Conservation (phyloP, 768 basidiomycete species). For the Podaxis carcinomalis region DNA sequence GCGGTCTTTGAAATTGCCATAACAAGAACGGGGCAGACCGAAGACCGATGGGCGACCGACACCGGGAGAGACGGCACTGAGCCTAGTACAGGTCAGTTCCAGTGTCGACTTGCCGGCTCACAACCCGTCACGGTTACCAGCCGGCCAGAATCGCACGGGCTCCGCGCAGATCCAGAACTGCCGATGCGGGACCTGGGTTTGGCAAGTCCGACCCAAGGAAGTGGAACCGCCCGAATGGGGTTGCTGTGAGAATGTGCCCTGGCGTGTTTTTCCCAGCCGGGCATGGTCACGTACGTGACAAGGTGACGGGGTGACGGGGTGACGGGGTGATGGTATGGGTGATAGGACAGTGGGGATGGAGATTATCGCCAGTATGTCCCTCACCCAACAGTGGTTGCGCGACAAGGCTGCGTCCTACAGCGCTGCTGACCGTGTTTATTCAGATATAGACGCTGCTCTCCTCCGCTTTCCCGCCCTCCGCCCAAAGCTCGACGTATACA, state of each 20-base stretch:
- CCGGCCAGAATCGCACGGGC: constrained; percentile 8
- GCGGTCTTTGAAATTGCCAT: constrained; percentile 16
- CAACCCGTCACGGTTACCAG: constrained; percentile 5
- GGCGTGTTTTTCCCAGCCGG: constrained; percentile 6
- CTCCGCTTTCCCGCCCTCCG: constrained; percentile 50
- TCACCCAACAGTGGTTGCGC: constrained; percentile 62
- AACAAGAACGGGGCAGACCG: constrained; percentile 9
- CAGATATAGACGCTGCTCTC: constrained; percentile 62
- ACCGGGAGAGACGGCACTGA: constrained; percentile 8
- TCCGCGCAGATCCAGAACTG: constrained; percentile 6
- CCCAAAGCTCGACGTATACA: constrained; percentile 83
- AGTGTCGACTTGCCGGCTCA: constrained; percentile 1
- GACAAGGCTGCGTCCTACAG: constrained; percentile 59
- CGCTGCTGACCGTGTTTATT: constrained; percentile 50
- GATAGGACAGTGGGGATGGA: not conserved
- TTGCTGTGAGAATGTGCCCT: constrained; percentile 6
- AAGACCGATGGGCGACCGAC: constrained; percentile 11
- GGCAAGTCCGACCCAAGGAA: constrained; percentile 8
- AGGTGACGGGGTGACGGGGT: constrained; percentile 1
- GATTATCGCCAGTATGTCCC: constrained; percentile 22
- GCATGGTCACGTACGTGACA: constrained; percentile 3
- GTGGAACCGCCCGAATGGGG: constrained; percentile 9
- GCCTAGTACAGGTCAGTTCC: constrained; percentile 1
- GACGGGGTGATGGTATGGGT: not conserved
- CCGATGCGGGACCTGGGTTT: not conserved